phyloP scores from a whole-genome alignment of 257 asterid genomes.

The Petrea volubilis region DNA sequence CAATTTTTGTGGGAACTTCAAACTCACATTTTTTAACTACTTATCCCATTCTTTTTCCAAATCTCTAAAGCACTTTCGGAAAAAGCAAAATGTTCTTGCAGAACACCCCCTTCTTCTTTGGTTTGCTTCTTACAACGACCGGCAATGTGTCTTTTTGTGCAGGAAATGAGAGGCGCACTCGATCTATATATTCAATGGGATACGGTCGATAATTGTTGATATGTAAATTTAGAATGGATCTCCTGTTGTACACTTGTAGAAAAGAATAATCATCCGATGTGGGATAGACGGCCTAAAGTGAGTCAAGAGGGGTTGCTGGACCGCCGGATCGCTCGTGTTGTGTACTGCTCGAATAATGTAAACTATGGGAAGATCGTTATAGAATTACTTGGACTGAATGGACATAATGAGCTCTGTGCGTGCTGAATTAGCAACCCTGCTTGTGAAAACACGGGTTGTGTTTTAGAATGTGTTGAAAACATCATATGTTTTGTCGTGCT shows the following conservation, averaged over 20 bases:
- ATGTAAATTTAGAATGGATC: background rate
- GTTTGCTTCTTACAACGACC: background rate
- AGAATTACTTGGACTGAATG: slow-evolving; percentile 1
- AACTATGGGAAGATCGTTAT: background rate
- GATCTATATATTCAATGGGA: background rate
- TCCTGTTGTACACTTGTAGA: background rate
- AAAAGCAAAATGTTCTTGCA: too few species aligned
- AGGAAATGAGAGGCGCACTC: slow-evolving; percentile 28
- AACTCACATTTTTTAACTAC: too few species aligned
- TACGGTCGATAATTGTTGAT: background rate
- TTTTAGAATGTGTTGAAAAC: too few species aligned
- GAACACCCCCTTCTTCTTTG: background rate
- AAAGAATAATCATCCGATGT: slow-evolving; percentile 1
- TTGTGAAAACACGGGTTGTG: too few species aligned
- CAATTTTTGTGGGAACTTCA: too few species aligned
- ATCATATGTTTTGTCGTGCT: too few species aligned
- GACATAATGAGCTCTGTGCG: slow-evolving; percentile 19
- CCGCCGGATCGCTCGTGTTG: background rate
- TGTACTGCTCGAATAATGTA: slow-evolving; percentile 9
- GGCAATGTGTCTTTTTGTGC: slow-evolving; percentile 9
- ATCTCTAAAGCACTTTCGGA: too few species aligned
- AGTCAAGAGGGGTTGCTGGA: slow-evolving; percentile 16
- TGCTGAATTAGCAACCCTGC: background rate
- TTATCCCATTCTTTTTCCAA: too few species aligned
- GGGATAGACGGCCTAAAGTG: background rate